A percentile compares a stretch with the other conserved stretches of the same genome.
phyloP scores from a whole-genome alignment of 2,329 filamentous ascomycete genomes.

The Botryotinia globosa region DNA sequence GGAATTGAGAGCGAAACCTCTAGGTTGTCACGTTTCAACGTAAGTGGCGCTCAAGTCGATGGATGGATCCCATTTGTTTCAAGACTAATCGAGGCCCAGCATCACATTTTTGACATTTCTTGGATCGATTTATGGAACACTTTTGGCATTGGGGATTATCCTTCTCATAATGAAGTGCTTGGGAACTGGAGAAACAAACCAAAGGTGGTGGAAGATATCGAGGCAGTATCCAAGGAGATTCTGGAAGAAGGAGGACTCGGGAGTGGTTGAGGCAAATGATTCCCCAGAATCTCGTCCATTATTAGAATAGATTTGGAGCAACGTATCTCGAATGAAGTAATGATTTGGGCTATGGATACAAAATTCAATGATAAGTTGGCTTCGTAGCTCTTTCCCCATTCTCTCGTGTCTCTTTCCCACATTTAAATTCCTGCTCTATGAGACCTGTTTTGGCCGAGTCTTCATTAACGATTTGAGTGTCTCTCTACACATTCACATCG shows the following conservation, averaged over 20 bases:
- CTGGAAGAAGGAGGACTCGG: not conserved
- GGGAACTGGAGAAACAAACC: not conserved
- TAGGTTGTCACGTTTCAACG: slow-evolving; percentile 45
- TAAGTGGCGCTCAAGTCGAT: not conserved
- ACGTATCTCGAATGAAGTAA: not conserved
- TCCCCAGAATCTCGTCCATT: slow-evolving; percentile 4
- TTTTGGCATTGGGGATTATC: slow-evolving; percentile 27
- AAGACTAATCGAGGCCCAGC: not conserved
- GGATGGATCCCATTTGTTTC: not conserved
- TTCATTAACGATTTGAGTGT: not conserved
- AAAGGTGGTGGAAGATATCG: not conserved
- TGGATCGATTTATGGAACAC: slow-evolving; percentile 38
- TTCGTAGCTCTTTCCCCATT: not conserved
- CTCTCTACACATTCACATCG: not conserved
- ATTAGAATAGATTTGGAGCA: not conserved
- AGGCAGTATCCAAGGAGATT: not conserved
- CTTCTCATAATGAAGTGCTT: not conserved
- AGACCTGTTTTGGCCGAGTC: not conserved
- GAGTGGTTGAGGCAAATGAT: not conserved
- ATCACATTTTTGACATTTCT: slow-evolving; percentile 43
- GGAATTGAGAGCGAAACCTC: slow-evolving; percentile 43
- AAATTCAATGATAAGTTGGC: too few species aligned
- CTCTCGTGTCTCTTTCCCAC: not conserved
- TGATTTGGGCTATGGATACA: not conserved
- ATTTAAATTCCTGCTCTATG: too few species aligned